phyloP scores from a whole-genome alignment of 495 filamentous ascomycete species.

The Astrothelium subdiscretum region DNA sequence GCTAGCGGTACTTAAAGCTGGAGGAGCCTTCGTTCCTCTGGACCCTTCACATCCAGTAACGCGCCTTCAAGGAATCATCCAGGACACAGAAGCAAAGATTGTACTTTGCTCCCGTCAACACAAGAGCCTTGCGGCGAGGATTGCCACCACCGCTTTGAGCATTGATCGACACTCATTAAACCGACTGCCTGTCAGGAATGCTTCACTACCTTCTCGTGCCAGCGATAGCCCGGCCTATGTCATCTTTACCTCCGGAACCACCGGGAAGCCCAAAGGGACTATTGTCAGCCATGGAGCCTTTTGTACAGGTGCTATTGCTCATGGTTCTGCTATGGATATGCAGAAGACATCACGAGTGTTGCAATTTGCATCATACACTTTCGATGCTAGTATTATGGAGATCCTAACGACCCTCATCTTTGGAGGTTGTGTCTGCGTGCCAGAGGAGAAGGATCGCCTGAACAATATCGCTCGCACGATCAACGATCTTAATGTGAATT shows the following conservation, averaged over 20 bases:
- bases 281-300: slow-evolving; percentile 66
- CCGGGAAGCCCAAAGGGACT: slow-evolving; percentile 69
- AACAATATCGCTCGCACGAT: slow-evolving; percentile 65
- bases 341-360: slow-evolving; percentile 57
- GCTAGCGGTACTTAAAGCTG: slow-evolving; percentile 18
- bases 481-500: slow-evolving; percentile 60
- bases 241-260: slow-evolving; percentile 47
- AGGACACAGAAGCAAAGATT: slow-evolving; percentile 14
- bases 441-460: slow-evolving; percentile 35
- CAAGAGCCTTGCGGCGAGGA: slow-evolving; percentile 9
- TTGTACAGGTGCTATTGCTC: slow-evolving; percentile 26
- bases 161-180: slow-evolving; percentile 2
- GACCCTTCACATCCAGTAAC: slow-evolving; percentile 13
- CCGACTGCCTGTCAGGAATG: neutral
- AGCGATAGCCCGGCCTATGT: slow-evolving; percentile 19
- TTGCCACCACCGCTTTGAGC: slow-evolving; percentile 10
- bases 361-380: slow-evolving; percentile 82
- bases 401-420: slow-evolving; percentile 69
- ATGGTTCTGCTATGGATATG: slow-evolving; percentile 20
- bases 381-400: slow-evolving; percentile 81
- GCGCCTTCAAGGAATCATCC: slow-evolving; percentile 13
- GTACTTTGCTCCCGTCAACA: slow-evolving; percentile 16
- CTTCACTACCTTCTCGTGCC: neutral
- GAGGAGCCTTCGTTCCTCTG: slow-evolving; percentile 16
- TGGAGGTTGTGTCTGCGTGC: slow-evolving; percentile 40